These are phyloP conservation scores for Hypomontagnella monticulosa DNA, from an alignment of 495 filamentous ascomycete genomes.

Conservation along the genomic window DNA sequence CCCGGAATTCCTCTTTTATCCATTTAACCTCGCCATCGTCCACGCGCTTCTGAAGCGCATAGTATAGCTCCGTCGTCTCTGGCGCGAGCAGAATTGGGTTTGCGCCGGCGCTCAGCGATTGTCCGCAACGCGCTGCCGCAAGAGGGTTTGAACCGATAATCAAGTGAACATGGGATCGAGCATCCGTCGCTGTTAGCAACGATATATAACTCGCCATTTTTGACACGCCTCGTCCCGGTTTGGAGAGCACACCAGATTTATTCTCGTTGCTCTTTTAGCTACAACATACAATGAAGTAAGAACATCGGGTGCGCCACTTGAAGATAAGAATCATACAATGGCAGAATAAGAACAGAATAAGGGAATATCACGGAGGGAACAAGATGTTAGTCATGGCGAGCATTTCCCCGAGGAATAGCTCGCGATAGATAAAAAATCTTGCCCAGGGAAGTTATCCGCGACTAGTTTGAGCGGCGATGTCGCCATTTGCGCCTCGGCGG, in stretches of 20 bases:
- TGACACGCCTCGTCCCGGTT: background rate
- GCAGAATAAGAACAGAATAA: background rate
- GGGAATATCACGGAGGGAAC: slow-evolving; percentile 12
- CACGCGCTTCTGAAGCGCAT: slow-evolving; percentile 75
- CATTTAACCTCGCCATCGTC: slow-evolving; percentile 77
- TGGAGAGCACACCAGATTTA: background rate
- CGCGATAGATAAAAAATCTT: background rate
- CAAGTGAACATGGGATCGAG: slow-evolving; percentile 80
- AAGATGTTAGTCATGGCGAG: slow-evolving; percentile 12
- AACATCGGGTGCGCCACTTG: background rate
- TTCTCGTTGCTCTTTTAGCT: background rate
- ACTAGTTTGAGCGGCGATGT: slow-evolving; percentile 27
- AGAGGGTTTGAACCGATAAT: slow-evolving; percentile 88
- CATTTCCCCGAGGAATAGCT: background rate
- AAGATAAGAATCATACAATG: background rate
- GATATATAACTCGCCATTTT: slow-evolving; percentile 51
- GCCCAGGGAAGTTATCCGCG: slow-evolving; percentile 15
- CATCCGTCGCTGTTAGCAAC: slow-evolving; percentile 81
- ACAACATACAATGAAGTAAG: background rate
- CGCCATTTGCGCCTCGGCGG: slow-evolving; percentile 25
- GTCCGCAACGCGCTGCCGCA: slow-evolving; percentile 81
- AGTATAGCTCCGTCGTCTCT: slow-evolving; percentile 70
- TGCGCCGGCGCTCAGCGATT: slow-evolving; percentile 87
- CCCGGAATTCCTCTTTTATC: slow-evolving; percentile 72
- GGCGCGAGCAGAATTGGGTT: slow-evolving; percentile 85